Conservation (phyloP, 345 rosid genomes). For the Ceriops tagal region DNA sequence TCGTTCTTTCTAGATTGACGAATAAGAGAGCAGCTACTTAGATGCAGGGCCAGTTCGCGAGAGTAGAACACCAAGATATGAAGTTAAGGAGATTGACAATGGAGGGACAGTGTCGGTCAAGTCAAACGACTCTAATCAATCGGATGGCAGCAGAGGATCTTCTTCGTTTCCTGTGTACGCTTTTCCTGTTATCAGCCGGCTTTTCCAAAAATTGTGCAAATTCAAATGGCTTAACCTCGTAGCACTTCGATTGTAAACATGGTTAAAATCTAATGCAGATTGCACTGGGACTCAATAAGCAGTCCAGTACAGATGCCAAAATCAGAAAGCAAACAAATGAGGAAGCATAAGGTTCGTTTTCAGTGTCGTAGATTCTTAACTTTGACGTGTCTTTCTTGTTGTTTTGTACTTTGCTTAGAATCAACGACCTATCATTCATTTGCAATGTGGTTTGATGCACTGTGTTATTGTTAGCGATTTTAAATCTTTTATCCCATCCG, state of each 20-base stretch:
- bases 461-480: too few relatives aligned
- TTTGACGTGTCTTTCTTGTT: not conserved
- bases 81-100: too few relatives aligned
- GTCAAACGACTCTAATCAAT: constrained; percentile 1
- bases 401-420: not conserved
- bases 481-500: too few relatives aligned
- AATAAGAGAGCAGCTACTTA: not conserved
- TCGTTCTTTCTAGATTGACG: too few relatives aligned
- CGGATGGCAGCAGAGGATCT: not conserved
- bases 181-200: not conserved
- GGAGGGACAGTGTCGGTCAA: too few relatives aligned
- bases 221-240: not conserved
- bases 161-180: not conserved
- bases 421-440: not conserved
- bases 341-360: not conserved
- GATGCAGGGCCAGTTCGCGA: too few relatives aligned
- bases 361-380: not conserved
- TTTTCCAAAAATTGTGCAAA: not conserved
- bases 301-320: not conserved
- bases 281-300: not conserved
- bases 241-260: too few relatives aligned
- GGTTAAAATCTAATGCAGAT: not conserved
- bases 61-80: too few relatives aligned
- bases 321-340: not conserved
- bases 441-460: too few relatives aligned